Percentiles rank a stretch among this genome's conserved stretches.
These are phyloP conservation scores for Deinandra increscens DNA, from an alignment of 129 eudicot species.

Conservation along the genomic window DNA sequence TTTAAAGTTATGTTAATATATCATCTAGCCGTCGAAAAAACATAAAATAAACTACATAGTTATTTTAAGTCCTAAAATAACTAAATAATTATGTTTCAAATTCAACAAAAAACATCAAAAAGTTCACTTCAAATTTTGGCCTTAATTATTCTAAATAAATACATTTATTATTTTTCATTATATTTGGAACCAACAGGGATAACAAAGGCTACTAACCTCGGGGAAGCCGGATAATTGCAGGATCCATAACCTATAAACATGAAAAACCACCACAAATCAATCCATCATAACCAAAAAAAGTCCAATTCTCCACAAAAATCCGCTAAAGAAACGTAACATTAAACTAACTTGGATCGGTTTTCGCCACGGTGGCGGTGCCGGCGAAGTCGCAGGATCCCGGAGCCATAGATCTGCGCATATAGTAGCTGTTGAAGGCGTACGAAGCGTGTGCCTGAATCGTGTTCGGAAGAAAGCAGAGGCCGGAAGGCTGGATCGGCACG, in stretches of 20 bases:
- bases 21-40: no score
- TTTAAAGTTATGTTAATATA: no score
- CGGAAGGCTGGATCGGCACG: slow-evolving; percentile 45
- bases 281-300: background rate
- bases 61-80: background rate
- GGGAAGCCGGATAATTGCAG: slow-evolving; percentile 69
- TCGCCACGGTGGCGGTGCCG: slow-evolving; percentile 61
- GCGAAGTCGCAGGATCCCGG: slow-evolving; percentile 65
- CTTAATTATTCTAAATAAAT: background rate
- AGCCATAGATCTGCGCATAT: slow-evolving; percentile 46
- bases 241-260: slow-evolving; percentile 68
- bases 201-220: slow-evolving; percentile 41
- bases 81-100: no score
- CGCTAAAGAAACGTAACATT: no score
- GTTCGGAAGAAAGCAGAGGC: slow-evolving; percentile 60
- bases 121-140: no score
- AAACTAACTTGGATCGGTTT: slow-evolving; percentile 64
- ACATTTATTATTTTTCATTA: background rate
- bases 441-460: slow-evolving; percentile 65
- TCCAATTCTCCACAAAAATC: no score
- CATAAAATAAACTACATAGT: no score
- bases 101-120: no score
- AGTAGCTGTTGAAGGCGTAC: slow-evolving; percentile 70
- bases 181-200: background rate
- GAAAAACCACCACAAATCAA: background rate